These are phyloP conservation scores for Leishmania arabica DNA, from an alignment of 208 protist species.

Conservation along the genomic window DNA sequence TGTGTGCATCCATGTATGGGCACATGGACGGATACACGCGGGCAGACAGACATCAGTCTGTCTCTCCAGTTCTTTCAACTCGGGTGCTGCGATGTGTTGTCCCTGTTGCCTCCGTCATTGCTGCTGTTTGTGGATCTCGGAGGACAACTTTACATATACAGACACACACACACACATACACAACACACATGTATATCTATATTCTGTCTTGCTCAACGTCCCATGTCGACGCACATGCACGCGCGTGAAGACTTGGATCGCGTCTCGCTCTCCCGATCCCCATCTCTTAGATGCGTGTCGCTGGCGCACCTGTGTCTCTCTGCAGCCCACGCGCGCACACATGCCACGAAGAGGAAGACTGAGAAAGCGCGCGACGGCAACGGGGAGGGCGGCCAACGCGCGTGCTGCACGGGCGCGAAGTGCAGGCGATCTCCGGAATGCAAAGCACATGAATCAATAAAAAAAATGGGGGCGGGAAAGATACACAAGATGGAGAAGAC, in stretches of 20 bases:
- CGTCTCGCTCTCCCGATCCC: neutral
- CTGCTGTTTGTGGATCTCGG: neutral
- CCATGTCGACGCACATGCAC: neutral
- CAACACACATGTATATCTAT: neutral
- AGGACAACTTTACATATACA: slow-evolving; percentile 1
- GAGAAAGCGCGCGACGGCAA: neutral
- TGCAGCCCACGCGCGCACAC: neutral
- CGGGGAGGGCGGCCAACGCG: neutral
- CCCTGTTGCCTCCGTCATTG: neutral
- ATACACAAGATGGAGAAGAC: neutral
- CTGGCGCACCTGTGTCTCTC: neutral
- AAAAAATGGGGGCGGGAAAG: neutral
- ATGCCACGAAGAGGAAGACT: neutral
- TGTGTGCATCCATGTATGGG: no score
- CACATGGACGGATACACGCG: no score
- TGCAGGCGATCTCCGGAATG: neutral
- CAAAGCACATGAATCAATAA: neutral
- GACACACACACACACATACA: neutral
- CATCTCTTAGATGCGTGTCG: neutral
- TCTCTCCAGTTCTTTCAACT: neutral
- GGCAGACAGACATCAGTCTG: neutral
- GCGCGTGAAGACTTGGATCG: no score
- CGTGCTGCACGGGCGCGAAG: neutral
- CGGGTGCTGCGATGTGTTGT: neutral
- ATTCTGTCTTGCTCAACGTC: neutral